Conservation (phyloP, 306 rosid species). For the Dryas octopetala region DNA sequence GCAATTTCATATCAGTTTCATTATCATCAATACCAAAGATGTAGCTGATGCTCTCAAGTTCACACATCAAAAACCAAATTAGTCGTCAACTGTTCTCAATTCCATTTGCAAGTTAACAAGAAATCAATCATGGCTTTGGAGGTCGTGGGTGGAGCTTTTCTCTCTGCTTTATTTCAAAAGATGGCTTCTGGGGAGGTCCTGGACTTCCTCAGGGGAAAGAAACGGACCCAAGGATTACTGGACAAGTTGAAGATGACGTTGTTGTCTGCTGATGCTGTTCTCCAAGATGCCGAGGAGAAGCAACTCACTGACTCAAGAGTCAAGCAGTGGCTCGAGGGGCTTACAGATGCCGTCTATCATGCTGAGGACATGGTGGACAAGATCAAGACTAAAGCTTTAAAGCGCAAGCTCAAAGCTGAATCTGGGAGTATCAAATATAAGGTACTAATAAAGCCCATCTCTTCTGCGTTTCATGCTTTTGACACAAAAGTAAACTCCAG, state of each 20-base stretch:
- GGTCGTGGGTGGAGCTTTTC: too few relatives aligned
- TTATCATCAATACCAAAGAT: too few relatives aligned
- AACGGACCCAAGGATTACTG: too few relatives aligned
- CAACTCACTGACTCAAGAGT: not conserved
- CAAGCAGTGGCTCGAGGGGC: slow-evolving; percentile 13
- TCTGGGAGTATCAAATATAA: not conserved
- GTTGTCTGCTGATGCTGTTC: not conserved
- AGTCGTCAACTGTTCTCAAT: too few relatives aligned
- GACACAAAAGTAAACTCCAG: not conserved
- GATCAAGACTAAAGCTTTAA: not conserved
- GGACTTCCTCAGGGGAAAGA: too few relatives aligned
- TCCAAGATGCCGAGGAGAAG: slow-evolving; percentile 24
- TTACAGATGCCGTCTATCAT: not conserved
- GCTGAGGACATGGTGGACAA: slow-evolving; percentile 5
- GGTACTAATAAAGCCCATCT: not conserved
- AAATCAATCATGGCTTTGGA: too few relatives aligned
- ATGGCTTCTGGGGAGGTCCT: too few relatives aligned
- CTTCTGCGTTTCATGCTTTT: not conserved
- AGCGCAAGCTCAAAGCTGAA: not conserved
- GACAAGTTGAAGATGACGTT: slow-evolving; percentile 4
- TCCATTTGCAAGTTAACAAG: too few relatives aligned
- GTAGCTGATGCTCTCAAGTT: too few relatives aligned
- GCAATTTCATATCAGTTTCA: too few relatives aligned
- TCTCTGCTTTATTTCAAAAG: too few relatives aligned
- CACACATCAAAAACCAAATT: too few relatives aligned